A percentile compares a stretch with the other conserved stretches of the same genome.
Conservation (phyloP, 2,329 filamentous ascomycete species). For the Alternaria sp. region DNA sequence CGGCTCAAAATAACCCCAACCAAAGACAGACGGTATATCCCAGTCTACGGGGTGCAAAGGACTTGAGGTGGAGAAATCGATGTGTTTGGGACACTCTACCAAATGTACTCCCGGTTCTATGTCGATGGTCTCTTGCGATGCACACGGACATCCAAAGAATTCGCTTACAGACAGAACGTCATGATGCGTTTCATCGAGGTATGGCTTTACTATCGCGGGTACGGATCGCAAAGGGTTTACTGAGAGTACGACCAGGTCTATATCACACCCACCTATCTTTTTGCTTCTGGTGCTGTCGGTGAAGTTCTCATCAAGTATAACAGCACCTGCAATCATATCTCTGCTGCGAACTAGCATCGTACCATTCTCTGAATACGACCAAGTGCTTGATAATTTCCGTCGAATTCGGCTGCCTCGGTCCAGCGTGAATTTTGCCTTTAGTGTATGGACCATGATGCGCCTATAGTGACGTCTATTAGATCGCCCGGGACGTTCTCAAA, state of each 20-base stretch:
- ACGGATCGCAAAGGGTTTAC: not conserved
- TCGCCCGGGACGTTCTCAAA: not conserved
- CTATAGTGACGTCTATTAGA: not conserved
- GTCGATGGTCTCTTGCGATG: not conserved
- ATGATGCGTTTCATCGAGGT: not conserved
- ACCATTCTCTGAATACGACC: not conserved
- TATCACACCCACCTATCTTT: not conserved
- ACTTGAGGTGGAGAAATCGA: not conserved
- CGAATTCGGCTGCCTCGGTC: not conserved
- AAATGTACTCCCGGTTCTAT: not conserved
- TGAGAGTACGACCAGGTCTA: conserved; percentile 3
- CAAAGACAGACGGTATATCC: not conserved
- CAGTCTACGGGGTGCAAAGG: not conserved
- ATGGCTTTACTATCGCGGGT: not conserved
- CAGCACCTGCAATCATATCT: not conserved
- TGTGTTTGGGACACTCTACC: conserved; percentile 3
- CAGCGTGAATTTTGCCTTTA: conserved; percentile 1
- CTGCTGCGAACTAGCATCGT: not conserved
- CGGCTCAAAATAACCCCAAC: not conserved
- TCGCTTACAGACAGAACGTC: not conserved
- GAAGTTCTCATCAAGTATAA: not conserved
- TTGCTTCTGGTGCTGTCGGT: not conserved
- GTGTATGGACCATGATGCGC: conserved; percentile 2
- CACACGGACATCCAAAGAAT: conserved; percentile 2
- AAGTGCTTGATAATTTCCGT: fast-evolving